Evolutionary conservation across 2,329 filamentous ascomycete species (phyloP).

Genomic region (Arthroderma sp.): DNA sequence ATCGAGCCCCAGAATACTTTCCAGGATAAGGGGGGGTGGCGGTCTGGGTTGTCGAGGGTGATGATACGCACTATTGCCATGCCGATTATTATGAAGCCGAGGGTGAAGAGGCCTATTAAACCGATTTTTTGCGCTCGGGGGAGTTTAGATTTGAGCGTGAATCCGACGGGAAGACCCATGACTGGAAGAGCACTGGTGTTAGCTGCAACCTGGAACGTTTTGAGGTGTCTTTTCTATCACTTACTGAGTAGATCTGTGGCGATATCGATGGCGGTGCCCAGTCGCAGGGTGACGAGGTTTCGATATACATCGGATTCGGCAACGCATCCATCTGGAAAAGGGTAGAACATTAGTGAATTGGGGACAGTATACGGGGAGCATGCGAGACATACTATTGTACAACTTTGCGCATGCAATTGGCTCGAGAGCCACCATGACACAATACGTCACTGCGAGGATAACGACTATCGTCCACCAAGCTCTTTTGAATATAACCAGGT

Average conservation of each 20-base stretch:
- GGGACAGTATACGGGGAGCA: too few relatives aligned
- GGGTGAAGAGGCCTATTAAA: conserved; percentile 8
- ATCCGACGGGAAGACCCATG: conserved; percentile 7
- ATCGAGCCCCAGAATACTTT: conserved; percentile 9
- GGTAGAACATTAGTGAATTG: too few relatives aligned
- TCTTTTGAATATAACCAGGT: conserved; percentile 2
- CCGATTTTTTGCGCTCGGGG: conserved; percentile 7
- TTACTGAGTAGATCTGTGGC: conserved; percentile 8
- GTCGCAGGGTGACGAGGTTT: conserved; percentile 4
- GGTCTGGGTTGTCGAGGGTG: conserved; percentile 4
- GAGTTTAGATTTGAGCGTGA: conserved; percentile 7
- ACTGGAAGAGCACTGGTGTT: not conserved
- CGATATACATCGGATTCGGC: not conserved
- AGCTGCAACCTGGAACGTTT: too few relatives aligned
- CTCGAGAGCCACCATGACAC: conserved; percentile 1
- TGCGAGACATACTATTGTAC: conserved; percentile 4
- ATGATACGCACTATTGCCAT: conserved; percentile 9
- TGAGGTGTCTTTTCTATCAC: not conserved
- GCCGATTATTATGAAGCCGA: conserved; percentile 7
- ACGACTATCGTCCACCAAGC: conserved; percentile 4
- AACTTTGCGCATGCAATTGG: conserved; percentile 6
- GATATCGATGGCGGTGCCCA: conserved; percentile 6
- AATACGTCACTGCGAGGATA: not conserved
- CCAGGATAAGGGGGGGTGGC: conserved; percentile 7
- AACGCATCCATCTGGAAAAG: not conserved